A percentile compares a stretch with the other conserved stretches of the same genome.
Evolutionary conservation across 345 rosid species (phyloP).

Genomic region (Brassica rapa): DNA sequence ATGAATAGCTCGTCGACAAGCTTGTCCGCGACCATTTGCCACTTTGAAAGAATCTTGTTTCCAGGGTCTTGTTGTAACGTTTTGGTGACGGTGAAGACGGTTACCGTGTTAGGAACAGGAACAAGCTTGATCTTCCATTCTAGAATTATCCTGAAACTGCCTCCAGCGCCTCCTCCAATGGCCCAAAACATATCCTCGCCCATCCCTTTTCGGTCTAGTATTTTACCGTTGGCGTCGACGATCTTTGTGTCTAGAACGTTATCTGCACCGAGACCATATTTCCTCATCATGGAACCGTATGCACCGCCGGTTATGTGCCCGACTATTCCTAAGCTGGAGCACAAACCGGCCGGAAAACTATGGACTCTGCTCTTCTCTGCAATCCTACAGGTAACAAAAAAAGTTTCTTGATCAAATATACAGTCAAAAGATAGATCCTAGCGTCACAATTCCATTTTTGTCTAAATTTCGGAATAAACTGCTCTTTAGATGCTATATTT

Average conservation of each 20-base stretch:
- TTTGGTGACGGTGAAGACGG: constrained; percentile 58
- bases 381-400: constrained; percentile 36
- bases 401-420: constrained; percentile 2
- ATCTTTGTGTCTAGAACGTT: constrained; percentile 63
- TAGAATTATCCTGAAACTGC: constrained; percentile 62
- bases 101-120: constrained; percentile 61
- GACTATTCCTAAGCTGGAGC: constrained; percentile 58
- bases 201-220: constrained; percentile 59
- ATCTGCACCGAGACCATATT: constrained; percentile 65
- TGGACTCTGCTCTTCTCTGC: constrained; percentile 53
- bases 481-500: too few relatives aligned
- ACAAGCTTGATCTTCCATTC: constrained; percentile 68
- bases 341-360: constrained; percentile 64
- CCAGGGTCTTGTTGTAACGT: constrained; percentile 49
- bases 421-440: neutral
- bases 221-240: constrained; percentile 52
- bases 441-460: too few relatives aligned
- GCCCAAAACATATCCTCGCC: constrained; percentile 82
- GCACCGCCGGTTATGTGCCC: constrained; percentile 65
- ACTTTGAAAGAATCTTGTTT: constrained; percentile 49
- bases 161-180: constrained; percentile 75
- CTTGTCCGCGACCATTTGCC: constrained; percentile 57
- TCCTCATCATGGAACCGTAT: constrained; percentile 68
- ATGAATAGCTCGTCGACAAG: constrained; percentile 60
- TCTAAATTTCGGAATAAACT: too few relatives aligned